A percentile compares a stretch with the other conserved stretches of the same genome.
Conservation (phyloP, 441 rosid genomes). For the Kokia cookei region DNA sequence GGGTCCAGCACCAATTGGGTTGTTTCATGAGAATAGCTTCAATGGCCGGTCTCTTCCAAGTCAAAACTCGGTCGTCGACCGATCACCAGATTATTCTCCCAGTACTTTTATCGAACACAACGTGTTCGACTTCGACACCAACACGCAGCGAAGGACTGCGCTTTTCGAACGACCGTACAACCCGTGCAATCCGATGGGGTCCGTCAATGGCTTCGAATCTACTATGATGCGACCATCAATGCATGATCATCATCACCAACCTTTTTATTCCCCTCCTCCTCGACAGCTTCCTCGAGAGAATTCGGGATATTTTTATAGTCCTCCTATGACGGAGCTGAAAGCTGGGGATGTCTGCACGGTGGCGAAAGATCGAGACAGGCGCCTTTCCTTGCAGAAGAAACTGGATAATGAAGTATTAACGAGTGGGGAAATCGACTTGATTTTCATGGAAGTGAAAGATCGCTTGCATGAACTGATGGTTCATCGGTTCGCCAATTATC, state of each 20-base stretch:
- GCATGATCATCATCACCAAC: not conserved
- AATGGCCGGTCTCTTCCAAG: not conserved
- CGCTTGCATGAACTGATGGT: constrained; percentile 20
- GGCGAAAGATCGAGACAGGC: constrained; percentile 15
- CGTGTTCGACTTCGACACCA: not conserved
- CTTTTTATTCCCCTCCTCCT: not conserved
- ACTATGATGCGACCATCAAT: too few species aligned
- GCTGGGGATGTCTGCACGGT: not conserved
- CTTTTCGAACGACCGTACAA: too few species aligned
- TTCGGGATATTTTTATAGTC: too few species aligned
- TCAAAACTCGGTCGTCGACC: not conserved
- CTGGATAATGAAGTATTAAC: not conserved
- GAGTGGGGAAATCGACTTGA: constrained; percentile 11
- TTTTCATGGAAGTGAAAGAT: constrained; percentile 29
- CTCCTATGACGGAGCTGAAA: not conserved
- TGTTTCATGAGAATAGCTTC: not conserved
- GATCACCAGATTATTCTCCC: not conserved
- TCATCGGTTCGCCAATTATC: constrained; percentile 25
- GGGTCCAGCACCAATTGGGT: not conserved
- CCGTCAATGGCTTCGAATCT: too few species aligned
- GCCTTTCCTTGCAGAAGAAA: constrained; percentile 11
- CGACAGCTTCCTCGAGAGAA: not conserved
- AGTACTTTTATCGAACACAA: not conserved
- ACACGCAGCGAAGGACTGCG: not conserved
- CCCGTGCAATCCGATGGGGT: too few species aligned